phyloP scores from a whole-genome alignment of 441 rosid species.

The Raphanus hybrid region DNA sequence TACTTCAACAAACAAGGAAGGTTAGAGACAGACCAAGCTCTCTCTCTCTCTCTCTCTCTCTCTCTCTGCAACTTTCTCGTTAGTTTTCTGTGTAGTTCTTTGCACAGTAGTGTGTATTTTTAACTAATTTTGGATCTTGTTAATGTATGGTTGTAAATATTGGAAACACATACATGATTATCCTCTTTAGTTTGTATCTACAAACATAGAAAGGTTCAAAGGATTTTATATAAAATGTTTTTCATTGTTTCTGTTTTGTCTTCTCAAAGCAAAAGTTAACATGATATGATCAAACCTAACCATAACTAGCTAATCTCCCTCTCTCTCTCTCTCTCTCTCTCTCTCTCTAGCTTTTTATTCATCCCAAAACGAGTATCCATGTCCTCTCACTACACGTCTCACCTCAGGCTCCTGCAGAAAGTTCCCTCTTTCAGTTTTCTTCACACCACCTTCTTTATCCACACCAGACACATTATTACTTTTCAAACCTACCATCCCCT shows the following conservation, averaged over 20 bases:
- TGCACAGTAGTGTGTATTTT: conserved; percentile 34
- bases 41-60: conserved; percentile 18
- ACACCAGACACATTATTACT: conserved; percentile 25
- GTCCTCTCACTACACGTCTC: conserved; percentile 69
- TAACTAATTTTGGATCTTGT: conserved; percentile 20
- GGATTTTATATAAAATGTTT: conserved; percentile 2
- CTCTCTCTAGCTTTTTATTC: conserved; percentile 32
- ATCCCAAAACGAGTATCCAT: conserved; percentile 74
- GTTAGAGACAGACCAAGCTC: conserved; percentile 17
- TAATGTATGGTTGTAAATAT: conserved; percentile 37
- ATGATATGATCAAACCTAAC: neutral
- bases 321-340: conserved; percentile 11
- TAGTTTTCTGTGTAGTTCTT: conserved; percentile 11
- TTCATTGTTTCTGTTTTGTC: neutral
- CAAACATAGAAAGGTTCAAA: conserved; percentile 23
- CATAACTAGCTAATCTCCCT: conserved; percentile 5
- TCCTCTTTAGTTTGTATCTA: conserved; percentile 33
- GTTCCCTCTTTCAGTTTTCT: conserved; percentile 45
- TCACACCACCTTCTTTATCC: conserved; percentile 36
- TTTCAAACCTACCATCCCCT: conserved; percentile 37
- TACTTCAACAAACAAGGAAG: conserved; percentile 27
- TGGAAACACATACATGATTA: conserved; percentile 20
- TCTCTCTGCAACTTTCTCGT: conserved; percentile 28
- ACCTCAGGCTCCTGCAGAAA: conserved; percentile 67
- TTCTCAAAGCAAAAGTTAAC: neutral